Percentiles rank a stretch among this genome's conserved stretches.
phyloP scores from a whole-genome alignment of 1,139 yeast species.

The Zhuliangozyma parablackwelliae region DNA sequence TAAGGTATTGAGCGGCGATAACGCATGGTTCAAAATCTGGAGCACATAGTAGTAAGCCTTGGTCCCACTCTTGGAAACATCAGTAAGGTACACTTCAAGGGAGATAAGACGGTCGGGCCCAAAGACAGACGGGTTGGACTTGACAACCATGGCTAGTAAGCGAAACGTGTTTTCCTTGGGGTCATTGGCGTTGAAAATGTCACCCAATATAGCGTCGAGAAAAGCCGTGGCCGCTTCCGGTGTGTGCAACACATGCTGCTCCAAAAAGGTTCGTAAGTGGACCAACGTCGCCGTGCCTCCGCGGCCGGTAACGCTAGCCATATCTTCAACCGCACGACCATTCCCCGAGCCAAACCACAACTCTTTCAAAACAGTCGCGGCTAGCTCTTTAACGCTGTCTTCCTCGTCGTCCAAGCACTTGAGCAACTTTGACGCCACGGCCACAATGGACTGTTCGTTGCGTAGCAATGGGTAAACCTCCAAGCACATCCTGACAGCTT shows the following conservation, averaged over 20 bases:
- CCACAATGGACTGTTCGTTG: conserved; percentile 29
- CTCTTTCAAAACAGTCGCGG: conserved; percentile 37
- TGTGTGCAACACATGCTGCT: conserved; percentile 23
- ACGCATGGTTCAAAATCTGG: conserved; percentile 46
- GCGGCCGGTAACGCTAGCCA: conserved; percentile 27
- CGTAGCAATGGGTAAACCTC: conserved; percentile 41
- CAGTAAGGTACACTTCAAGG: conserved; percentile 55
- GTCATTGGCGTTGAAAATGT: conserved; percentile 16
- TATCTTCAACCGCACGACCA: neutral
- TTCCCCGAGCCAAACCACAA: conserved; percentile 35
- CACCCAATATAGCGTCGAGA: neutral
- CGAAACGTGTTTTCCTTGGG: conserved; percentile 35
- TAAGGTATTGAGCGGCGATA: conserved; percentile 41
- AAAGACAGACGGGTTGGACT: conserved; percentile 46
- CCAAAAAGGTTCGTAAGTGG: conserved; percentile 26
- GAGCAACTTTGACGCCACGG: conserved; percentile 48
- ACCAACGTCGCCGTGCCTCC: conserved; percentile 37
- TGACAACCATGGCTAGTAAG: conserved; percentile 50
- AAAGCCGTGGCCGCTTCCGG: too few relatives aligned
- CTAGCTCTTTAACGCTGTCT: conserved; percentile 45
- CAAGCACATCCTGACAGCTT: conserved; percentile 51
- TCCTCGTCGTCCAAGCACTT: conserved; percentile 68
- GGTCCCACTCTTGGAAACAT: conserved; percentile 36
- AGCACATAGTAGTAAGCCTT: conserved; percentile 40
- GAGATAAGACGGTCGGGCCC: conserved; percentile 62